These are phyloP conservation scores for Candida albicans DNA, from an alignment of 1,139 yeast species.

Conservation along the genomic window DNA sequence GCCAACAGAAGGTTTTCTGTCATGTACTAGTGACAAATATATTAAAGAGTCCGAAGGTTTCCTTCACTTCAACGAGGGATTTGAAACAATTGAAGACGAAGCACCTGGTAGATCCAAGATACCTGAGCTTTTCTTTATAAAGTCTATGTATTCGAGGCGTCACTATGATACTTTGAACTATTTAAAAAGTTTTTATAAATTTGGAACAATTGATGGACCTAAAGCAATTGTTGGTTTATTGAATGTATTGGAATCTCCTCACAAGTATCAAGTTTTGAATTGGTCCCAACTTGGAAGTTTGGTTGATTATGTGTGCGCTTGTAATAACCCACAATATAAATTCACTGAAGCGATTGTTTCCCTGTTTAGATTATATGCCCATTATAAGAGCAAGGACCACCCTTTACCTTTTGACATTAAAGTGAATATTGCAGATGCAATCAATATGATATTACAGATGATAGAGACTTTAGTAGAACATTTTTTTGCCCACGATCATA, in stretches of 20 bases:
- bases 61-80: conserved; percentile 1
- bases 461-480: not conserved
- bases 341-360: conserved; percentile 8
- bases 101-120: conserved; percentile 6
- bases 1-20: conserved; percentile 9
- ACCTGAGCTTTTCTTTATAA: conserved; percentile 8
- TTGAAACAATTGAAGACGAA: conserved; percentile 2
- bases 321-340: not conserved
- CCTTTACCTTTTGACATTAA: too few species aligned
- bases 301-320: not conserved
- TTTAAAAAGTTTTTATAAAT: conserved; percentile 6
- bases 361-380: conserved; percentile 10
- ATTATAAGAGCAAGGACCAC: conserved; percentile 5
- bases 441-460: conserved; percentile 2
- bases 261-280: not conserved
- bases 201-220: not conserved
- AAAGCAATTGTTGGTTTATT: not conserved
- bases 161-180: conserved; percentile 15
- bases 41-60: conserved; percentile 3
- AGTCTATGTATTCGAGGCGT: conserved; percentile 18
- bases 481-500: conserved; percentile 3
- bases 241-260: not conserved
- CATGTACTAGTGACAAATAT: not conserved
- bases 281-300: not conserved
- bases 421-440: not conserved